phyloP scores from a whole-genome alignment of 2,329 filamentous ascomycete species.

The Sarocladium brachiariae region DNA sequence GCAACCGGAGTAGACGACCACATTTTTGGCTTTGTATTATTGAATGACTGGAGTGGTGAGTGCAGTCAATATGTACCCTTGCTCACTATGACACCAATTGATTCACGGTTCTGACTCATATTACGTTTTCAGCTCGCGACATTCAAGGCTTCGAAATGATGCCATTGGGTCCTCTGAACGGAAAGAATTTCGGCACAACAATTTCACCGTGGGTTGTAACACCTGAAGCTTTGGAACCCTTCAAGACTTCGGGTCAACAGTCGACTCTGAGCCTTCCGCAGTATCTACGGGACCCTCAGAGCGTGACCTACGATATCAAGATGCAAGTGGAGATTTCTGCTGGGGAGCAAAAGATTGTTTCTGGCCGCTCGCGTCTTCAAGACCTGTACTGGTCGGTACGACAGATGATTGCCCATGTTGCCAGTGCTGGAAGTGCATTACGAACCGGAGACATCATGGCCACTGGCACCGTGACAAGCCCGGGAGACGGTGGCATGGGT shows the following conservation, averaged over 20 bases:
- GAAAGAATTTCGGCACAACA: slow-evolving; percentile 53
- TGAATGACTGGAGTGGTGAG: slow-evolving; percentile 52
- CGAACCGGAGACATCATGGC: slow-evolving; percentile 34
- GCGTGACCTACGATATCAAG: slow-evolving; percentile 27
- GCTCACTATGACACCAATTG: neutral
- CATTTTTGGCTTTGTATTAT: slow-evolving; percentile 55
- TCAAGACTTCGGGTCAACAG: slow-evolving; percentile 28
- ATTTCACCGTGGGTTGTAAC: slow-evolving; percentile 58
- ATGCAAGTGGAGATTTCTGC: slow-evolving; percentile 23
- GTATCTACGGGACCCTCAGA: slow-evolving; percentile 28
- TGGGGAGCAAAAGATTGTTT: neutral
- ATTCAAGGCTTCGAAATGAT: slow-evolving; percentile 56
- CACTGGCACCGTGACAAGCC: slow-evolving; percentile 34
- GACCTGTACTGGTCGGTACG: slow-evolving; percentile 34
- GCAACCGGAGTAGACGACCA: slow-evolving; percentile 47
- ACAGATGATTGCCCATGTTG: slow-evolving; percentile 30
- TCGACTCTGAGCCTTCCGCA: neutral
- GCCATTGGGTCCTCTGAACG: slow-evolving; percentile 53
- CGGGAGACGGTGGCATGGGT: slow-evolving; percentile 25
- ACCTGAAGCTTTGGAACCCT: slow-evolving; percentile 52
- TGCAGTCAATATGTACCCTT: slow-evolving; percentile 12
- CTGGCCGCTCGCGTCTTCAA: slow-evolving; percentile 10
- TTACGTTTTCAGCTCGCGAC: slow-evolving; percentile 38
- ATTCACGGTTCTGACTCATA: slow-evolving; percentile 21
- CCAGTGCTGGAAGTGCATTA: slow-evolving; percentile 16